phyloP scores from a whole-genome alignment of 768 basidiomycete species.

The Boletus reticuloceps region DNA sequence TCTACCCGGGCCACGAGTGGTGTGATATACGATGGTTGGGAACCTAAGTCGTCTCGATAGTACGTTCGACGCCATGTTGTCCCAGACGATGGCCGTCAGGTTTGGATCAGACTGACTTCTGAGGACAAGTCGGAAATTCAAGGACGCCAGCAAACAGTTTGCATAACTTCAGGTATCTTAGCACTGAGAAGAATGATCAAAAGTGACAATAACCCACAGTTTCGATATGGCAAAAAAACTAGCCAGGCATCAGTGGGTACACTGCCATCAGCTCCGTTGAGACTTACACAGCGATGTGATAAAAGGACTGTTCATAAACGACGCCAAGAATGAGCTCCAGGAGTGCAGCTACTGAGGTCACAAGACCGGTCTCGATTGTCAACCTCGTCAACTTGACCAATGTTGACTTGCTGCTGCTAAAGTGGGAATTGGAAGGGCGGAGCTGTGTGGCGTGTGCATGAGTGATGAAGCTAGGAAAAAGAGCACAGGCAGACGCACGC shows the following conservation, averaged over 20 bases:
- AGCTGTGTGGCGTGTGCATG: slow-evolving; percentile 8
- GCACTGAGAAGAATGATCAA: not conserved
- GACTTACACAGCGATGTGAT: slow-evolving; percentile 21
- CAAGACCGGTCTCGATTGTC: slow-evolving; percentile 22
- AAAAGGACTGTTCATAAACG: not conserved
- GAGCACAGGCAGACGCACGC: slow-evolving; percentile 1
- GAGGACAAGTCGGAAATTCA: slow-evolving; percentile 4
- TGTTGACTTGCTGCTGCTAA: not conserved
- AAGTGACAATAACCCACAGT: not conserved
- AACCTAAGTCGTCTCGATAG: not conserved
- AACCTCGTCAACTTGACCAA: slow-evolving; percentile 15
- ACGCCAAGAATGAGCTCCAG: slow-evolving; percentile 15
- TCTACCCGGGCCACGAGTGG: not conserved
- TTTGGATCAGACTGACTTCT: not conserved
- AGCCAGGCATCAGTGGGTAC: not conserved
- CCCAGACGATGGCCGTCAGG: not conserved
- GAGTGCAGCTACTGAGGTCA: slow-evolving; percentile 18
- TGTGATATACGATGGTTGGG: no score
- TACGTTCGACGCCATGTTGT: not conserved
- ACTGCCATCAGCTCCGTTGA: no score
- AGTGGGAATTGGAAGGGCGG: slow-evolving; percentile 3
- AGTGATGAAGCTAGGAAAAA: not conserved
- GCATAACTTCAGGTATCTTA: slow-evolving; percentile 11
- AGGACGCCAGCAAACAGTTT: slow-evolving; percentile 14
- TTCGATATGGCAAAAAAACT: slow-evolving; percentile 16